Evolutionary conservation across 495 filamentous ascomycete genomes (phyloP).

Genomic region (Xylona heveae): DNA sequence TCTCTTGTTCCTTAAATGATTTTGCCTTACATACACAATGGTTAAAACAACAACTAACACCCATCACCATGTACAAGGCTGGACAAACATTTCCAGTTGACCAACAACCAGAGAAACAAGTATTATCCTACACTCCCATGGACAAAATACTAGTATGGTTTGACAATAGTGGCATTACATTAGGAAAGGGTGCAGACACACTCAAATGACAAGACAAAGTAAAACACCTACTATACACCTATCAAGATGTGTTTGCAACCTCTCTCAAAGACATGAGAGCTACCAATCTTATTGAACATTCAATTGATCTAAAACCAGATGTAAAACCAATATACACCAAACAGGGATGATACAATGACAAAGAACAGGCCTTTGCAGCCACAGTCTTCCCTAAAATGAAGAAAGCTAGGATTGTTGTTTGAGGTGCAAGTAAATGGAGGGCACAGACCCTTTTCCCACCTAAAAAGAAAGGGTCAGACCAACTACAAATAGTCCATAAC

Average conservation of each 20-base stretch:
- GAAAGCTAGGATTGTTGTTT: neutral
- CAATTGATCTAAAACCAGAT: neutral
- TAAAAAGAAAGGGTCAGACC: constrained; percentile 4
- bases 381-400: constrained; percentile 1
- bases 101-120: too few species aligned
- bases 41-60: too few species aligned
- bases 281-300: constrained; percentile 4
- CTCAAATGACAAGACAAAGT: neutral
- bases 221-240: neutral
- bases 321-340: neutral
- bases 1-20: too few species aligned
- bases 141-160: too few species aligned
- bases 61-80: too few species aligned
- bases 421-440: neutral
- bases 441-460: constrained; percentile 1
- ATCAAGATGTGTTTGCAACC: neutral
- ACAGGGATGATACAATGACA: neutral
- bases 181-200: constrained; percentile 2
- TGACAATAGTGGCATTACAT: too few species aligned
- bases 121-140: too few species aligned
- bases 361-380: constrained; percentile 1
- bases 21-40: too few species aligned
- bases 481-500: too few species aligned
- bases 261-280: constrained; percentile 1
- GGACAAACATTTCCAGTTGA: too few species aligned